A percentile compares a stretch with the other conserved stretches of the same genome.
Evolutionary conservation across 2,329 filamentous ascomycete genomes (phyloP).

Genomic region (Rhynchosporium secalis): DNA sequence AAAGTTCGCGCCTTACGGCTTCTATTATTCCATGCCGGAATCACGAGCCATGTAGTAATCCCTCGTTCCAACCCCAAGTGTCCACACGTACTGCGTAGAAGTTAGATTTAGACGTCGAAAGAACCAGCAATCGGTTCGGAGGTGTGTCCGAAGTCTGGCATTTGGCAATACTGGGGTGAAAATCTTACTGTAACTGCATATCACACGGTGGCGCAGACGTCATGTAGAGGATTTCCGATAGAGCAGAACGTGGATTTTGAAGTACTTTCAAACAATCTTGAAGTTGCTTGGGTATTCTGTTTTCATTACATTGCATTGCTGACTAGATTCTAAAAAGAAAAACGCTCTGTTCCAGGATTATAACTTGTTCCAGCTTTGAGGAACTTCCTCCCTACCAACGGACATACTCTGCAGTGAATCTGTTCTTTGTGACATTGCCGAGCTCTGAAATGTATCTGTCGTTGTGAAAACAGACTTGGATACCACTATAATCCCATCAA

Average conservation of each 20-base stretch:
- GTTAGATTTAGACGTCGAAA: neutral
- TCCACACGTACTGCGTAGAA: neutral
- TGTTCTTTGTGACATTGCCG: neutral
- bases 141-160: neutral
- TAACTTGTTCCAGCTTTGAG: constrained; percentile 6
- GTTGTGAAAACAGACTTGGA: constrained; percentile 7
- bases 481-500: constrained; percentile 5
- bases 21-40: neutral
- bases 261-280: neutral
- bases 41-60: neutral
- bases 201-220: neutral
- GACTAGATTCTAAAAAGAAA: neutral
- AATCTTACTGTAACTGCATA: neutral
- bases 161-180: neutral
- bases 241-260: neutral
- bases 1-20: neutral
- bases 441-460: constrained; percentile 5
- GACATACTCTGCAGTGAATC: constrained; percentile 6
- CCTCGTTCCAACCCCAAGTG: neutral
- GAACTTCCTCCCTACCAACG: neutral
- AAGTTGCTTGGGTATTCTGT: constrained; percentile 9
- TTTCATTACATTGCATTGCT: constrained; percentile 1
- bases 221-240: neutral
- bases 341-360: neutral
- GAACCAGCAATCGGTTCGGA: neutral